Evolutionary conservation across 1,284 basidiomycete species (phyloP), one percentile per base, ranked within the genome.

Genomic region (Malassezia vespertilionis): DNA sequence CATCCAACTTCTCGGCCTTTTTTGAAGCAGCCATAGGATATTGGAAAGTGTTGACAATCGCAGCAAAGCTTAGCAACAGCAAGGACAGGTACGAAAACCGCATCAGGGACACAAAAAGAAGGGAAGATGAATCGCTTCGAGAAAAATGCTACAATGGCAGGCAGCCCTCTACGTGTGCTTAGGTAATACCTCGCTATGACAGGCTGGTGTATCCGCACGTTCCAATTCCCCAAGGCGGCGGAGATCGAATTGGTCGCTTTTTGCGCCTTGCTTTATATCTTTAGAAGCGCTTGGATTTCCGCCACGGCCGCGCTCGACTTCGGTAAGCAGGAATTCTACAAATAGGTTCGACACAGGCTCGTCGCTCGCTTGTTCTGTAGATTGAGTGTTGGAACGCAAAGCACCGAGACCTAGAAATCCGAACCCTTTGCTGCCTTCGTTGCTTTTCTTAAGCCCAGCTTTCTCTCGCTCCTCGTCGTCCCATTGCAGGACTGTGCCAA

Each of bases 401-500:
- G 22, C 10, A 9, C 47, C 41, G 6, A 50, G 40, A 8, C 47
- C 46, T 12, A 43, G 23, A 15, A 49, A 39, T 2, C 40, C 32
- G 32, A 34, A 44, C 30, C 37, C 9, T 2, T 21, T 18, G 22
- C 32, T 36, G 2, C 47, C 31, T 8, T 35, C 37, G 14, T 31
- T 11, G 14, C 21, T 24, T 21, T 40, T 37, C 71, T 86, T 85
- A 38, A 95, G 72, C 0, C 91, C 91, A 0, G 90, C 91, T 53
- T 81, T 83, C 70, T 89, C 87, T 26, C 86, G 80, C 72, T 97
- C 89, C 31, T 77, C 75, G 52, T 96, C 90, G 36, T 78, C 77
- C 91, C 93, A 99, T 4, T 79, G 80, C 11, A 99, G 77, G 39
- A 99, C 83, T 4, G 86, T 85, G 2, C 85, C 78, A 5, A 99